Evolutionary conservation across 805 yeast genomes (phyloP), one percentile per base, ranked within the genome.

Genomic region (Candida railenensis): DNA sequence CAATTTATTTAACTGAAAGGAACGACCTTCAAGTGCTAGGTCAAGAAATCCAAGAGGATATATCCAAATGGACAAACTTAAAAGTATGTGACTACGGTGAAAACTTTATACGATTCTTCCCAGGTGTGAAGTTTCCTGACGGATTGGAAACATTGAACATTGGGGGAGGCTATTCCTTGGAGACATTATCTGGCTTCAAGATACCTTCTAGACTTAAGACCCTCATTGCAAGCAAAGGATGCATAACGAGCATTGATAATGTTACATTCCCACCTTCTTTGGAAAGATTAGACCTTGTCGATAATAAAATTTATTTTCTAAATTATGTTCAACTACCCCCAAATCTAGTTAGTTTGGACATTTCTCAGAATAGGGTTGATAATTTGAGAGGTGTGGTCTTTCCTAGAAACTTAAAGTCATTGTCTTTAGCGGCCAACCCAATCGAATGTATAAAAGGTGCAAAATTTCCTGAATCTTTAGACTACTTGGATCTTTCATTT

Each of bases 361-460:
- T 70, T 5, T 69, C 75, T 3, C 65, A 66, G 21, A 73, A 72
- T 54, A 52, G 74, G 48, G 63, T 72, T 22, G 77, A 72, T 42
- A 63, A 58, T 42, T 49, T 72, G 21, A 52, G 70, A 44, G 67
- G 69, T 14, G 68, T 68, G 15, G 63, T 54, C 16, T 71, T 72
- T 47, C 77, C 77, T 0, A 52, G 58, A 11, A 53, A 53, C 7
- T 53, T 73, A 37, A 55, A 57, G 48, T 49, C 53, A 2, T 59
- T 72, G 34, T 61, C 66, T 18, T 44, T 72, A 19, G 58, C 73
- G 0, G 54, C 56, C 43, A 73, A 73, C 51, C 77, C 77, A 2
- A 70, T 73, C 14, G 77, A 73, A 42, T 66, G 70, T 37, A 61
- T 72, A 34, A 67, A 69, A 48, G 74, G 75, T 8, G 67, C 59